Evolutionary conservation across 2,329 filamentous ascomycete genomes (phyloP).

Genomic region (Ophiostoma quercus): DNA sequence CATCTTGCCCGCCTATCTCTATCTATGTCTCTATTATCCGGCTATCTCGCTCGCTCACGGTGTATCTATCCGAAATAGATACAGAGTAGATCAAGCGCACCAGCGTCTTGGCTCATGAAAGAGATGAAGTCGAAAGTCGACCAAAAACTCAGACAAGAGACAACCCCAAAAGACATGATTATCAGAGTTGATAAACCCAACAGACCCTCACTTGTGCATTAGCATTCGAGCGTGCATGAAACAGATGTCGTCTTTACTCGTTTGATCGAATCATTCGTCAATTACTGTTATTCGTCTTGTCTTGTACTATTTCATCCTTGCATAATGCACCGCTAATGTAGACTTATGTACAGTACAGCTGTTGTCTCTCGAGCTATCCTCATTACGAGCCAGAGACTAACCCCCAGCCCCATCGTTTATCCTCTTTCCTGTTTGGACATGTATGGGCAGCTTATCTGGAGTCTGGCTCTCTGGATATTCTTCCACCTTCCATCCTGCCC

Average conservation of each 20-base stretch:
- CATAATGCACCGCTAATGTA: constrained; percentile 15
- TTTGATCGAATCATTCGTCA: background rate
- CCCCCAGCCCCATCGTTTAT: background rate
- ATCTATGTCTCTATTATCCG: background rate
- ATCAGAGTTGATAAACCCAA: background rate
- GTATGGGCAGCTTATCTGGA: background rate
- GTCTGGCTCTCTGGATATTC: constrained; percentile 4
- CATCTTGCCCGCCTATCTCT: background rate
- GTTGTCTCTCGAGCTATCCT: background rate
- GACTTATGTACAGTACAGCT: constrained; percentile 1
- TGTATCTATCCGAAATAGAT: background rate
- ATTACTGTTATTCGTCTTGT: background rate
- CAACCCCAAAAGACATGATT: background rate
- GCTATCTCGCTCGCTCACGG: background rate
- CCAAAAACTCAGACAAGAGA: background rate
- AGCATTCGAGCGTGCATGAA: constrained; percentile 9
- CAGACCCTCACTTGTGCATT: constrained; percentile 13
- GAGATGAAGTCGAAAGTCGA: background rate
- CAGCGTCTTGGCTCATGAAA: background rate
- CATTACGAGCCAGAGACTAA: background rate
- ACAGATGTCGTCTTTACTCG: background rate
- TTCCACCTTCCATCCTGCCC: background rate
- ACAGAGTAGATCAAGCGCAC: background rate
- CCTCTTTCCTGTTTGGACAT: constrained; percentile 2
- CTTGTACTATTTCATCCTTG: constrained; percentile 10